phyloP scores from a whole-genome alignment of 768 basidiomycete genomes.

The Tephrocybe sp. region DNA sequence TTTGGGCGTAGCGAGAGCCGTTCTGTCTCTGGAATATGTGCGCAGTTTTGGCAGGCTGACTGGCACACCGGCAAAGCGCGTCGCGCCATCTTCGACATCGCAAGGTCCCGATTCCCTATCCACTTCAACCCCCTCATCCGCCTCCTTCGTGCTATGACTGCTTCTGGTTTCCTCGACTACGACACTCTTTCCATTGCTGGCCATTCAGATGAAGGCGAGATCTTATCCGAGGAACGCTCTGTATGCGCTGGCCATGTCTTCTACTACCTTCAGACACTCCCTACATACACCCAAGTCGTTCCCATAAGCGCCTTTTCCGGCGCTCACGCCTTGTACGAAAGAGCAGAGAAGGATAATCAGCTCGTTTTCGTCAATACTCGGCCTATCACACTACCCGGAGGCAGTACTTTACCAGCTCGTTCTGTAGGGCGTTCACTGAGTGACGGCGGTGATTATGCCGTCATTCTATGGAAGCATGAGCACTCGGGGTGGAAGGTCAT shows the following conservation, averaged over 20 bases:
- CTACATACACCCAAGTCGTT: slow-evolving; percentile 74
- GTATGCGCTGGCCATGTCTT: slow-evolving; percentile 69
- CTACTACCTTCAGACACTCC: slow-evolving; percentile 68
- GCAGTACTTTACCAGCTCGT: slow-evolving; percentile 63
- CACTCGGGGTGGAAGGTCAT: slow-evolving; percentile 87
- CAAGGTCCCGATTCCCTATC: slow-evolving; percentile 80
- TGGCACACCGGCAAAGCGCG: slow-evolving; percentile 66
- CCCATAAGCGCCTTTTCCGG: slow-evolving; percentile 61
- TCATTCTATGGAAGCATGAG: slow-evolving; percentile 77
- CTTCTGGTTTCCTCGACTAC: slow-evolving; percentile 72
- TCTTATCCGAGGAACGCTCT: slow-evolving; percentile 46
- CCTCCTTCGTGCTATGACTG: slow-evolving; percentile 75
- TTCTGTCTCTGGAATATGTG: slow-evolving; percentile 66
- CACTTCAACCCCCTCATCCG: slow-evolving; percentile 67
- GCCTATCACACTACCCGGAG: slow-evolving; percentile 73
- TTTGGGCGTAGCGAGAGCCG: slow-evolving; percentile 72
- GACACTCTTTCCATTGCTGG: slow-evolving; percentile 60
- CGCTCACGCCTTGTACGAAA: slow-evolving; percentile 70
- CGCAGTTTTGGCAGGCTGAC: slow-evolving; percentile 82
- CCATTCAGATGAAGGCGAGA: slow-evolving; percentile 36
- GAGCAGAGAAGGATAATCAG: slow-evolving; percentile 48
- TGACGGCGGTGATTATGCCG: slow-evolving; percentile 65
- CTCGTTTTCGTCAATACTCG: slow-evolving; percentile 61
- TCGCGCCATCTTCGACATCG: slow-evolving; percentile 79
- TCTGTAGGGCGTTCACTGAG: slow-evolving; percentile 72